Evolutionary conservation across 768 basidiomycete species (phyloP), one percentile per base, ranked within the genome.

Genomic region (Termitomyces sp.): DNA sequence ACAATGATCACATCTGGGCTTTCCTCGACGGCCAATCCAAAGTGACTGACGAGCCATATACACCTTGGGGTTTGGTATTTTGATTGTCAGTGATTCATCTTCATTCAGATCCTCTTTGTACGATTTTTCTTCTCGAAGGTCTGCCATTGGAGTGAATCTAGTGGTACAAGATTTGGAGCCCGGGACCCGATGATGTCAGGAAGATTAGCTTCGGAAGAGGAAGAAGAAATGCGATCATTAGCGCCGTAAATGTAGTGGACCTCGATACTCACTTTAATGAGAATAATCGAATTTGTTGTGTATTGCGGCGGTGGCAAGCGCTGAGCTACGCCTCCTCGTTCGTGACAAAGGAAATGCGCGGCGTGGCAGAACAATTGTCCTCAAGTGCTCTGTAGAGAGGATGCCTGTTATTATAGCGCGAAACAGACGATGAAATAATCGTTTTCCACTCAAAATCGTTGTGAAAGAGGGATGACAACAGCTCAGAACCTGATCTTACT

Each of bases 1-100:
- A 70, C 86, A 88, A 61, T 85, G 79, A 70, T 88, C 86, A 63
- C 86, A 88, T 47, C 86, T 77, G 60, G 86, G 85, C 64, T 88
- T 88, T 50, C 86, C 86, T 70, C 86, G 76, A 56, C 84, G 78
- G 55, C 85, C 85, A 59, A 86, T 85, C 86, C 86, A 88, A 54
- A 83, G 82, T 41, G 85, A 87, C 66, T 83, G 84, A 57, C 80
- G 82, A 63, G 79, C 82, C 79, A 82, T 78, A 68, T 80, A 85
- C 50, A 81, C 74, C 71, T 81, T 83, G 35, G 82, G 80, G 62
- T 84, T 85, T 2, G 85, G 84, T 60, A 87, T 86, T 56, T 80
- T 76, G 62, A 86, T 84, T 45, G 78, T 84, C 60, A 85, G 73
- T 57, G 78, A 79, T 47, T 71, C 72, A 64, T 81, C 80, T 66